phyloP scores from a whole-genome alignment of 2,329 filamentous ascomycete genomes.

The Calonectria pseudoreteaudii region DNA sequence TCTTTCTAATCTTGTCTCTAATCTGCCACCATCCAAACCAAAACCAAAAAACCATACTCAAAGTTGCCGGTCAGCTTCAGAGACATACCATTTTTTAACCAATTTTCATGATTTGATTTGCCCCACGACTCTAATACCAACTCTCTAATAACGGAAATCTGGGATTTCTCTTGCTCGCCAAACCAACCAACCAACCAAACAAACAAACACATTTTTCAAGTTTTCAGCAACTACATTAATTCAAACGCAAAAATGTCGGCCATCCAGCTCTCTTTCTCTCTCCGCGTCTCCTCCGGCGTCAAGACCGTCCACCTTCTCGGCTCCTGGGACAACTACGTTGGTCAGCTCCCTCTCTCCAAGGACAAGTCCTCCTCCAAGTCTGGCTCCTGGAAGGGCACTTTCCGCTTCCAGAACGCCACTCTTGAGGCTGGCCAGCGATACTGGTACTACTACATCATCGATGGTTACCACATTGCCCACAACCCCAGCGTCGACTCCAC shows the following conservation, averaged over 20 bases:
- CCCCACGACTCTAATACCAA: conserved; percentile 43
- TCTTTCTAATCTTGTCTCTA: conserved; percentile 51
- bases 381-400: conserved; percentile 94
- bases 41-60: conserved; percentile 32
- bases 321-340: conserved; percentile 97
- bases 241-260: conserved; percentile 74
- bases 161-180: conserved; percentile 68
- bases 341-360: conserved; percentile 94
- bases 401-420: conserved; percentile 91
- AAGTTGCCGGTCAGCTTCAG: conserved; percentile 58
- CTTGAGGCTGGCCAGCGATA: conserved; percentile 92
- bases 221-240: conserved; percentile 49
- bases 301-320: conserved; percentile 98
- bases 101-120: conserved; percentile 33
- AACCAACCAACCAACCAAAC: conserved; percentile 38
- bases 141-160: conserved; percentile 58
- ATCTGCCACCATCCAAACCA: conserved; percentile 30
- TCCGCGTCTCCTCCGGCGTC: conserved; percentile 95
- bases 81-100: conserved; percentile 42
- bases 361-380: conserved; percentile 85
- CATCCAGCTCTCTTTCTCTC: conserved; percentile 94
- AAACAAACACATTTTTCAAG: conserved; percentile 32
- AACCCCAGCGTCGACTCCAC: conserved; percentile 91
- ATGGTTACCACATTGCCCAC: conserved; percentile 98
- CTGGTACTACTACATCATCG: conserved; percentile 99